Evolutionary conservation across 2,329 filamentous ascomycete genomes (phyloP).

Genomic region (Trichoderma guizhouense): DNA sequence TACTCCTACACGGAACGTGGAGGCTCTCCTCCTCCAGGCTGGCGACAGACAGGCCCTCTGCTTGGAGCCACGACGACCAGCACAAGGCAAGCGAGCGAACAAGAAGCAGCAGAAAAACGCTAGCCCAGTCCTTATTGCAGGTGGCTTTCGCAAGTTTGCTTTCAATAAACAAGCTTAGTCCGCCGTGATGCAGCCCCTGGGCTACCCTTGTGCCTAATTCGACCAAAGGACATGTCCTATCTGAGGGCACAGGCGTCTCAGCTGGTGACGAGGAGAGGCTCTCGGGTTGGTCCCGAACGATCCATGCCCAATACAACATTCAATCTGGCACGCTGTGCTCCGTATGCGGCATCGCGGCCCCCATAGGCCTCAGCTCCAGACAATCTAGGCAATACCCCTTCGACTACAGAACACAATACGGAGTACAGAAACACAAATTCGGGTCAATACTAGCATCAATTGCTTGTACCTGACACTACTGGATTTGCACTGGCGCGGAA

Average conservation of each 20-base stretch:
- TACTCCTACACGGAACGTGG: background rate
- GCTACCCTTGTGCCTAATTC: background rate
- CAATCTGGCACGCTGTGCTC: slow-evolving; percentile 6
- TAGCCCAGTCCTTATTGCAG: background rate
- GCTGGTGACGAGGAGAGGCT: background rate
- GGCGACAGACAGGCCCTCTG: background rate
- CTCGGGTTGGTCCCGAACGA: background rate
- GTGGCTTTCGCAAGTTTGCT: background rate
- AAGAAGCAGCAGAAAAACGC: background rate
- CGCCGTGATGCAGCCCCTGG: background rate
- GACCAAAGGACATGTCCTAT: background rate
- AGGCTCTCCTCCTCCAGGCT: background rate
- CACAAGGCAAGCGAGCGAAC: background rate
- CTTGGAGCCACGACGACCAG: background rate
- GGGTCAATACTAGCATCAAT: background rate
- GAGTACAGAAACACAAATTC: background rate
- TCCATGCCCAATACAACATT: background rate
- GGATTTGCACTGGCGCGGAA: background rate
- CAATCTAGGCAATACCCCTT: background rate
- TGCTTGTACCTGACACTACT: background rate
- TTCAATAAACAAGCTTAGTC: background rate
- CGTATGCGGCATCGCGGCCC: background rate
- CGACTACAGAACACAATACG: too few species aligned
- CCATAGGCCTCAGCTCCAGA: background rate
- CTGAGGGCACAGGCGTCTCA: background rate